Conservation (phyloP, 805 yeast genomes). For the Clavispora fructus region DNA sequence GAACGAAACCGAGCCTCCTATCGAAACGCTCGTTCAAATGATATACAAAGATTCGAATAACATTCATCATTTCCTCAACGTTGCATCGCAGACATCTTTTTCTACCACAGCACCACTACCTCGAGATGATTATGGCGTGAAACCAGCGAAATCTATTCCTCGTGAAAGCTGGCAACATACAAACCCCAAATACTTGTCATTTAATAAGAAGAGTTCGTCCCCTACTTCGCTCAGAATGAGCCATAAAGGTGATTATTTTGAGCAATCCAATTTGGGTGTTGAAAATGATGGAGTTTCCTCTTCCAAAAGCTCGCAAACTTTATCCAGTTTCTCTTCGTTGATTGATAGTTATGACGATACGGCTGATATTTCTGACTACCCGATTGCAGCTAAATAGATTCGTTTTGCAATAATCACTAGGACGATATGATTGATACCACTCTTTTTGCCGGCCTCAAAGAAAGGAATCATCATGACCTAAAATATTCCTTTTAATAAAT, state of each 20-base stretch:
- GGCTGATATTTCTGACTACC: not conserved
- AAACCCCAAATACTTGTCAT: not conserved
- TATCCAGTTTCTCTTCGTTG: constrained; percentile 23
- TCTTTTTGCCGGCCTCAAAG: not conserved
- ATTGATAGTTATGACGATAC: constrained; percentile 20
- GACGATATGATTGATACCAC: not conserved
- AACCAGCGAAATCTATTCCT: not conserved
- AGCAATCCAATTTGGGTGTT: not conserved
- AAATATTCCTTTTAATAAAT: too few species aligned
- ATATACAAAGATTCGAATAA: not conserved
- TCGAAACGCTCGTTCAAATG: not conserved
- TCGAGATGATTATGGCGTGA: not conserved
- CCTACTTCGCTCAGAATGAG: not conserved
- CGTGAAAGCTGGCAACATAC: not conserved
- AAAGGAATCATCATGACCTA: too few species aligned
- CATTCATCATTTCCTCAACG: not conserved
- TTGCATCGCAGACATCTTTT: constrained; percentile 3
- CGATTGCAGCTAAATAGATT: not conserved
- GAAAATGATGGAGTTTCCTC: not conserved
- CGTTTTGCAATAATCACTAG: not conserved
- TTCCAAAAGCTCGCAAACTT: constrained; percentile 19
- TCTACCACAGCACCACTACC: constrained; percentile 11
- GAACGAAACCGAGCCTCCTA: not conserved
- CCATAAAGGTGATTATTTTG: not conserved
- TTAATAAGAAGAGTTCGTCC: not conserved